Conservation (phyloP, 2,329 filamentous ascomycete species). For the Hymenoscyphus repandus region DNA sequence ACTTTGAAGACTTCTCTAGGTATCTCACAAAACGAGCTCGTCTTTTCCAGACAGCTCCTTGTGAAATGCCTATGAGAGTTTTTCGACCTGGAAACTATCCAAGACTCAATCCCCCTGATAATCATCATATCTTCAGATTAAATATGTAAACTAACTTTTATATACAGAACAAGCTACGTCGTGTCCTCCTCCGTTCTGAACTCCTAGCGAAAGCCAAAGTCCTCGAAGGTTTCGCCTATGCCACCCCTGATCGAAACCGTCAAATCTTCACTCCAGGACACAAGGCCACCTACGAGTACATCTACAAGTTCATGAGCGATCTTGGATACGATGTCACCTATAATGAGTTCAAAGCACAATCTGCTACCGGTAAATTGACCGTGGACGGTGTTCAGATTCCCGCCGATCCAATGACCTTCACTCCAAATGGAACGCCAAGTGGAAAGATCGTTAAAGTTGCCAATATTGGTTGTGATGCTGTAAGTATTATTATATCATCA, state of each 20-base stretch:
- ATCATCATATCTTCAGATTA: no score
- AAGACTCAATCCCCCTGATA: no score
- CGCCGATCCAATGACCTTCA: constrained; percentile 13
- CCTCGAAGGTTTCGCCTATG: constrained; percentile 5
- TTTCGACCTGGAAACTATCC: no score
- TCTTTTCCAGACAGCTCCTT: no score
- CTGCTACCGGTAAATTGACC: constrained; percentile 6
- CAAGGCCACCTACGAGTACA: constrained; percentile 7
- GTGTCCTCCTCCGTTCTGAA: constrained; percentile 5
- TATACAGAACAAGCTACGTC: constrained; percentile 3
- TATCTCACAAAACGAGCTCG: neutral
- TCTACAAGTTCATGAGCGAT: constrained; percentile 8
- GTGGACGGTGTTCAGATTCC: constrained; percentile 9
- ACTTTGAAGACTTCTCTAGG: neutral
- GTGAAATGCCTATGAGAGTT: no score
- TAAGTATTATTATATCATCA: constrained; percentile 1
- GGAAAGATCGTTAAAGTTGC: constrained; percentile 14
- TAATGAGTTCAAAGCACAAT: constrained; percentile 13
- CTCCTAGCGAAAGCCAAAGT: constrained; percentile 3
- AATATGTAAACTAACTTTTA: no score
- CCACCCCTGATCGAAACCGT: constrained; percentile 4
- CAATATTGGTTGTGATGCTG: constrained; percentile 20
- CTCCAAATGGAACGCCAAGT: constrained; percentile 9
- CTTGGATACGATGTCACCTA: constrained; percentile 14
- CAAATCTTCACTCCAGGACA: constrained; percentile 6